phyloP scores from a whole-genome alignment of 495 filamentous ascomycete genomes.

The Hypoxylon fragiforme region DNA sequence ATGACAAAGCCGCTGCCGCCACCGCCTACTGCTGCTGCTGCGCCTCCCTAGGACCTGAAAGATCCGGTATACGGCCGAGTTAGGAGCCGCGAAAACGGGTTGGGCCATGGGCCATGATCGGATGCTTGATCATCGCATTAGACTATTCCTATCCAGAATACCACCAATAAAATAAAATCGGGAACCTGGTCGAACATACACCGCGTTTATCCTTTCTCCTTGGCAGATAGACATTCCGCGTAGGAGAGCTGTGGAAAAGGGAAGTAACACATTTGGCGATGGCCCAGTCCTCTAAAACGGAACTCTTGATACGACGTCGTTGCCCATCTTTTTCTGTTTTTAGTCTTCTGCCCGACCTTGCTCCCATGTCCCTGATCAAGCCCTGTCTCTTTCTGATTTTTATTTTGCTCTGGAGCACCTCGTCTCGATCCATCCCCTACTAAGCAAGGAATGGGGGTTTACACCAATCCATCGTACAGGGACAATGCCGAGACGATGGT shows the following conservation, averaged over 20 bases:
- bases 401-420: slow-evolving; percentile 11
- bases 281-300: slow-evolving; percentile 9
- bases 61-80: neutral
- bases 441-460: slow-evolving; percentile 12
- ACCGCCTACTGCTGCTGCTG: no score
- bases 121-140: slow-evolving; percentile 27
- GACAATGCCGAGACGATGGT: slow-evolving; percentile 98
- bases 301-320: slow-evolving; percentile 13
- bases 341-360: slow-evolving; percentile 6
- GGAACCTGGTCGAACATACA: slow-evolving; percentile 18
- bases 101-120: neutral
- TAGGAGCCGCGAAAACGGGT: neutral
- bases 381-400: neutral
- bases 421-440: slow-evolving; percentile 8
- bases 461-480: slow-evolving; percentile 94
- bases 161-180: neutral
- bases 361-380: slow-evolving; percentile 8
- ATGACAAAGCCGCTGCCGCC: no score
- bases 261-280: slow-evolving; percentile 15
- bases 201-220: slow-evolving; percentile 24
- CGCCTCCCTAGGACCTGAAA: slow-evolving; percentile 18
- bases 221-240: slow-evolving; percentile 11
- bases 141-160: slow-evolving; percentile 26
- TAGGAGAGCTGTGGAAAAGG: slow-evolving; percentile 20
- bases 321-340: slow-evolving; percentile 17